A percentile compares a stretch with the other conserved stretches of the same genome.
Conservation (phyloP, 805 yeast genomes). For the Blastobotrys parvus region DNA sequence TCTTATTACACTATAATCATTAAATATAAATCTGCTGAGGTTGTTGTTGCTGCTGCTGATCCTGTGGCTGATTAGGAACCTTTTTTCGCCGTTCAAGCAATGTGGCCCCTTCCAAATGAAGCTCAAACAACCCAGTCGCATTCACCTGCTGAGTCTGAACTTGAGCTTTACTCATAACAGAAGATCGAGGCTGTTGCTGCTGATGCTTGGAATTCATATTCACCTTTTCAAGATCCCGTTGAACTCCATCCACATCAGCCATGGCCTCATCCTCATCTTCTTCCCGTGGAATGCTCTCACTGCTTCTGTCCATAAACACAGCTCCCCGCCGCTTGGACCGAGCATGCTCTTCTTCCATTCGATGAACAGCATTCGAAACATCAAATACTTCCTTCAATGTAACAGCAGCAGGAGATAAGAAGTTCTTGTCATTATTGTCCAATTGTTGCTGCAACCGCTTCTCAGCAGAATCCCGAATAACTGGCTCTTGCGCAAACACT, state of each 20-base stretch:
- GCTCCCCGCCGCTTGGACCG: conserved; percentile 18
- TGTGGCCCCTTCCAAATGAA: conserved; percentile 57
- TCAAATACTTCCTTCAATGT: conserved; percentile 83
- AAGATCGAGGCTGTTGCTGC: neutral
- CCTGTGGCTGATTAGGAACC: conserved; percentile 32
- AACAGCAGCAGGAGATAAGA: conserved; percentile 49
- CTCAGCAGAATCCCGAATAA: neutral
- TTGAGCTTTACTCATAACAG: neutral
- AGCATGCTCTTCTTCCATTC: conserved; percentile 59
- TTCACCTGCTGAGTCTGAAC: conserved; percentile 2
- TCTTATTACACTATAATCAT: too few relatives aligned
- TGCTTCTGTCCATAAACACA: conserved; percentile 19
- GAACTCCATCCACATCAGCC: conserved; percentile 9
- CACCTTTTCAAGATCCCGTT: conserved; percentile 13
- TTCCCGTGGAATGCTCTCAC: conserved; percentile 27
- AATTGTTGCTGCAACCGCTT: neutral
- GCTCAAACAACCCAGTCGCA: conserved; percentile 36
- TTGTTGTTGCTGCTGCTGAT: neutral
- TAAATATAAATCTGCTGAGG: too few relatives aligned
- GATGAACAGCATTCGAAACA: conserved; percentile 75
- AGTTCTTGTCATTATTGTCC: conserved; percentile 9
- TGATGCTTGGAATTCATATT: conserved; percentile 6
- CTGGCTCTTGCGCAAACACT: neutral
- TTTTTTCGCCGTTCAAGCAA: conserved; percentile 44
- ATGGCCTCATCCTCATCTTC: conserved; percentile 24